Evolutionary conservation across 2,329 filamentous ascomycete genomes (phyloP), one percentile per base, ranked within the genome.

Genomic region (Penicillium sp.): DNA sequence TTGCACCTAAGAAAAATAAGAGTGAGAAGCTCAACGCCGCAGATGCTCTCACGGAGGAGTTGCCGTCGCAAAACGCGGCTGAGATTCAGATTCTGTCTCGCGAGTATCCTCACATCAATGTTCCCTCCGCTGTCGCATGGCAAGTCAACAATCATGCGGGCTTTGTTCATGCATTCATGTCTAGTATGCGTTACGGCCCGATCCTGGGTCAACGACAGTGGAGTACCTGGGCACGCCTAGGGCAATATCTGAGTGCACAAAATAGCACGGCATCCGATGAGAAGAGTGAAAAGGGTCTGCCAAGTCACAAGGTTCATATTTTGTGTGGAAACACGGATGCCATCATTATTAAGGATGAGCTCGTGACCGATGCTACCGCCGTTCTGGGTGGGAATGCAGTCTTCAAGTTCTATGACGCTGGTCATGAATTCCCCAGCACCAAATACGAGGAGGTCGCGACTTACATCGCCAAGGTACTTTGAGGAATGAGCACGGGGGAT

Each of bases 91-190:
- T 79, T 0, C 75, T 92, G 14, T 84, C 87, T 3, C 78, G 79
- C 2, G 75, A 76, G 13, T 79, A 84, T 55, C 81, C 83, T 0
- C 68, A 78, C 16, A 79, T 88, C 55, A 87, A 84, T 7, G 83
- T 91, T 3, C 84, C 86, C 0, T 81, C 82, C 3, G 84, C 89
- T 0, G 86, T 92, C 52, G 76, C 79, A 49, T 93, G 90, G 89
- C 91, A 94, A 75, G 77, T 92, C 22, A 78, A 81, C 38, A 71
- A 84, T 30, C 89, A 94, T 71, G 70, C 74, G 1, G 91, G 89
- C 0, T 93, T 92, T 69, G 79, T 92, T 5, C 79, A 81, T 2
- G 85, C 90, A 0, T 93, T 93, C 69, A 83, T 92, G 69, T 90
- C 86, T 59, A 87, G 85, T 33, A 88, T 94, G 66, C 83, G 87